These are phyloP conservation scores for Hymenochaete sp. DNA, from an alignment of 1,284 basidiomycete genomes.

Conservation along the genomic window DNA sequence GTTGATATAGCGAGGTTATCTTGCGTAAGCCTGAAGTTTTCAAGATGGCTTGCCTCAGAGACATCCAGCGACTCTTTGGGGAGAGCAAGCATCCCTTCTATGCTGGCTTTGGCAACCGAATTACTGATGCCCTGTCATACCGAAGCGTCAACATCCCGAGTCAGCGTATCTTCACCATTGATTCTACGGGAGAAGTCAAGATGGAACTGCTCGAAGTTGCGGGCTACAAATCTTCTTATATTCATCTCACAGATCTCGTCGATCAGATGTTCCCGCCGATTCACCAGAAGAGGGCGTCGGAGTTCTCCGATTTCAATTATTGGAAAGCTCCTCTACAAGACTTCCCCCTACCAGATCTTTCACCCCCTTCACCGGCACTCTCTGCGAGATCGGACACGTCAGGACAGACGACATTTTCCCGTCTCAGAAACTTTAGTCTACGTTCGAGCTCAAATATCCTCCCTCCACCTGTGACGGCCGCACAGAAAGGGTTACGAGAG, in stretches of 20 bases:
- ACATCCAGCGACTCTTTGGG: slow-evolving; percentile 91
- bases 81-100: slow-evolving; percentile 80
- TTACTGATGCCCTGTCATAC: slow-evolving; percentile 96
- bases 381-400: slow-evolving; percentile 86
- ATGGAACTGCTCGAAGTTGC: slow-evolving; percentile 94
- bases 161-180: slow-evolving; percentile 95
- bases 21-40: slow-evolving; percentile 98
- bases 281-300: slow-evolving; percentile 76
- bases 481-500: slow-evolving; percentile 12
- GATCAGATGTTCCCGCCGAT: slow-evolving; percentile 99
- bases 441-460: slow-evolving; percentile 33
- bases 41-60: slow-evolving; percentile 98
- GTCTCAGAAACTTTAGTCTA: slow-evolving; percentile 75
- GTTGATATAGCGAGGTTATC: slow-evolving; percentile 92
- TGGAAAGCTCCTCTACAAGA: slow-evolving; percentile 82
- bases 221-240: slow-evolving; percentile 96
- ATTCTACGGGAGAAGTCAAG: slow-evolving; percentile 92
- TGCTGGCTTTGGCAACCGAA: slow-evolving; percentile 96
- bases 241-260: slow-evolving; percentile 96
- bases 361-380: slow-evolving; percentile 85
- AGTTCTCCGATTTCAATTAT: slow-evolving; percentile 96
- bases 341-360: slow-evolving; percentile 80
- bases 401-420: slow-evolving; percentile 61
- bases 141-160: slow-evolving; percentile 93
- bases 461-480: slow-evolving; percentile 25